Percentiles rank a stretch among this genome's conserved stretches.
Conservation (phyloP, 164 flowering plant species). For the Aristolochia contorta region DNA sequence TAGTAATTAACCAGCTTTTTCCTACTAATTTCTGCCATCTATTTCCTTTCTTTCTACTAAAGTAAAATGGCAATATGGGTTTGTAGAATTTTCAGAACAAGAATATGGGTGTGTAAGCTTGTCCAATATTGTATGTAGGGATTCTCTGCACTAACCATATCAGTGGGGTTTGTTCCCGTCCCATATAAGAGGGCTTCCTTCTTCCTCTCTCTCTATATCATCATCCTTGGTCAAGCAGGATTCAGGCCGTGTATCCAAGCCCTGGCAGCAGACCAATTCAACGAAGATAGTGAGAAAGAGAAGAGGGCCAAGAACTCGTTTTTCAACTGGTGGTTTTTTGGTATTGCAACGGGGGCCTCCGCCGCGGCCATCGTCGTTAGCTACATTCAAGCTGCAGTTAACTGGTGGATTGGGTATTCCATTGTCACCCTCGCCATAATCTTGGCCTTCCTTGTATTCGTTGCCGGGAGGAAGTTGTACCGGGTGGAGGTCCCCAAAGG, state of each 20-base stretch:
- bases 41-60: too few relatives aligned
- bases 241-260: slow-evolving; percentile 34
- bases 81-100: too few relatives aligned
- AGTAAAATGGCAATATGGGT: too few relatives aligned
- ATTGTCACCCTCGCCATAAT: not conserved
- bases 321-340: slow-evolving; percentile 5
- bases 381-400: slow-evolving; percentile 5
- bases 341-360: not conserved
- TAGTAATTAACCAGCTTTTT: too few relatives aligned
- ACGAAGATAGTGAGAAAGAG: slow-evolving; percentile 21
- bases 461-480: not conserved
- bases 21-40: too few relatives aligned
- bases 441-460: not conserved
- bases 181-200: slow-evolving; percentile 24
- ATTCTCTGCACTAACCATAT: not conserved
- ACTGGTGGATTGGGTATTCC: slow-evolving; percentile 3
- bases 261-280: slow-evolving; percentile 60
- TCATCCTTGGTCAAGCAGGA: slow-evolving; percentile 47
- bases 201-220: slow-evolving; percentile 40
- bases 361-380: not conserved
- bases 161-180: not conserved
- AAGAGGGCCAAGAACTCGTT: slow-evolving; percentile 24
- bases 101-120: too few relatives aligned
- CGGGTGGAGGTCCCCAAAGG: not conserved
- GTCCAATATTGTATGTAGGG: not conserved